Percentiles rank a stretch among this genome's conserved stretches.
These are phyloP conservation scores for Thraustochytrium sp. DNA, from an alignment of 352 stramenopile species.

Conservation along the genomic window DNA sequence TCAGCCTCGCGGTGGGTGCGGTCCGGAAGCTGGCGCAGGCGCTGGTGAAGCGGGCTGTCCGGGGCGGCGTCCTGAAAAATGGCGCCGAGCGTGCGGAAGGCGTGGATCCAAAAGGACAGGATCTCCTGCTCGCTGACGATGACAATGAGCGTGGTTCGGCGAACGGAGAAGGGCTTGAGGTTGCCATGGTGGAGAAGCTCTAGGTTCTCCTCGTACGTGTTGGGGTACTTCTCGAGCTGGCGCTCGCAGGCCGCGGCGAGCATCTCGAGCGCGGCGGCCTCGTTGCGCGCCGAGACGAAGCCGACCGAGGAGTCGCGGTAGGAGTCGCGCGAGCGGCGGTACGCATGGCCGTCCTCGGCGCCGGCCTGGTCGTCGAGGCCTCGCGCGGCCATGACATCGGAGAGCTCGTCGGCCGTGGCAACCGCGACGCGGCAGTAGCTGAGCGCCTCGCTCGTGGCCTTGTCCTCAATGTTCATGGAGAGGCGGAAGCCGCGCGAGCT, in stretches of 20 bases:
- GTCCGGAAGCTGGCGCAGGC: slow-evolving; percentile 56
- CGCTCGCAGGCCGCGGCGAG: slow-evolving; percentile 9
- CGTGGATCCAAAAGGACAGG: slow-evolving; percentile 33
- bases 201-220: slow-evolving; percentile 42
- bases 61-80: slow-evolving; percentile 60
- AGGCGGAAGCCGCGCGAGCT: slow-evolving; percentile 39
- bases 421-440: slow-evolving; percentile 23
- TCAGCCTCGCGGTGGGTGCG: slow-evolving; percentile 51
- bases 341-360: not conserved
- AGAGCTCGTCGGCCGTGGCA: slow-evolving; percentile 26
- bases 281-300: not conserved
- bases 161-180: slow-evolving; percentile 38
- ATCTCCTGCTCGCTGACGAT: slow-evolving; percentile 42
- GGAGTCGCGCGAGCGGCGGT: slow-evolving; percentile 26
- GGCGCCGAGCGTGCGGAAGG: slow-evolving; percentile 55
- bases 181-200: slow-evolving; percentile 10
- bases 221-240: slow-evolving; percentile 33
- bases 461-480: slow-evolving; percentile 46
- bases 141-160: slow-evolving; percentile 40
- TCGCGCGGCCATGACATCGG: not conserved
- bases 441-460: slow-evolving; percentile 38
- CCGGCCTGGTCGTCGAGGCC: not conserved
- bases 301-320: slow-evolving; percentile 18
- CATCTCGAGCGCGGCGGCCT: slow-evolving; percentile 19
- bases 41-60: slow-evolving; percentile 47